Base-by-base conservation (phyloP, 306 rosid genomes). In the Rubus parviflorus region DNA sequence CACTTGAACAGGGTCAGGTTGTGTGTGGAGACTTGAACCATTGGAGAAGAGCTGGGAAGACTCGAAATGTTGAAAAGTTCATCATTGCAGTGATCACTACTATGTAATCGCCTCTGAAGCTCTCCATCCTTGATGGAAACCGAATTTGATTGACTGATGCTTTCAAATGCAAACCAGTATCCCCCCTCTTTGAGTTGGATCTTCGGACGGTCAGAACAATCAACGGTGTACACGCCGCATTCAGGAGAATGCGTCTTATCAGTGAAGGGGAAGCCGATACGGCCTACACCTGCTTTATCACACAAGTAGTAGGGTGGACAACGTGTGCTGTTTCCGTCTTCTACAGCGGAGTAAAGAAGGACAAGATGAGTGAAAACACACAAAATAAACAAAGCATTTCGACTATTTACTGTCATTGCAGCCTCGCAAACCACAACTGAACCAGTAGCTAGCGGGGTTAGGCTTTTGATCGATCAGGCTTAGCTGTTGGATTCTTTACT, bases 41-140 rank as follows among this genome's bases (percentile, higher is more conserved):
- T 0, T 38, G 1, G 3, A 6, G 42, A 13, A 70, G 37, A 6
- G 12, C 0, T 0, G 6, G 70, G 30, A 77, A 70, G 61, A 20
- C 42, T 6, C 68, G 46, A 0, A 0, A 11, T 10, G 15, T 74
- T 0, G 56, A 77, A 6, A 54, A 45, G 0, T 5, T 0, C 16
- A 19, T 35, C 63, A 0, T 8, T 0, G 19, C 68, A 60, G 4
- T 0, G 0, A 12, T 3, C 1, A 0, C 0, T 13, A 3, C 6
- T 3, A n/a, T n/a, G n/a, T 22, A 41, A 6, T 3, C 45, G 45
- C 3, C 1, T 23, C 0, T 10, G 1, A 2, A 74, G 57, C 11
- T 1, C 0, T 2, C 0, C 0, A 43, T 56, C 54, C 0, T 58
- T 1, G 6, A 58, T 58, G 0, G 0, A 0, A 23, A 58, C 0